phyloP scores from a whole-genome alignment of 208 protist genomes.

The Leishmania aethiopica region DNA sequence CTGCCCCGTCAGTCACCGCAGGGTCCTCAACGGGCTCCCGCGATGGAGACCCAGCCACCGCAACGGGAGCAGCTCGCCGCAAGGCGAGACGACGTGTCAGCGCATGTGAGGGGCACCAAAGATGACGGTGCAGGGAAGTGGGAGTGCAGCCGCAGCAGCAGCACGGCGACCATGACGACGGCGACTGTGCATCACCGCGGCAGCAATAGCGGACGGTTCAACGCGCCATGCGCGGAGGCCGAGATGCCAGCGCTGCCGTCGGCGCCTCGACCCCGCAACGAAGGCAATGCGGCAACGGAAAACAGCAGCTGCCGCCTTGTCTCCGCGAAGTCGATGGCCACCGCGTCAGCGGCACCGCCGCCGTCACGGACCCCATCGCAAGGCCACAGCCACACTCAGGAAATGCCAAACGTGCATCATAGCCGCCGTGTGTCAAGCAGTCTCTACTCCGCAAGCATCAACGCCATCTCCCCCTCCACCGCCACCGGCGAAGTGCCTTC shows the following conservation, averaged over 20 bases:
- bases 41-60: not conserved
- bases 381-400: not conserved
- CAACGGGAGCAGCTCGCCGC: not conserved
- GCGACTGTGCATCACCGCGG: not conserved
- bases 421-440: conserved; percentile 7
- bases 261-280: not conserved
- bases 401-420: not conserved
- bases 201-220: conserved; percentile 7
- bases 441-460: conserved; percentile 1
- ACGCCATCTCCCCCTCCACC: conserved; percentile 4
- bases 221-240: conserved; percentile 17
- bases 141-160: not conserved
- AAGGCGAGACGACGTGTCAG: not conserved
- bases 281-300: not conserved
- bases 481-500: conserved; percentile 8
- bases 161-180: not conserved
- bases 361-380: not conserved
- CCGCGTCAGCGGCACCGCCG: not conserved
- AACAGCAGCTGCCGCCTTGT: not conserved
- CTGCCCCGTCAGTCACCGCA: not conserved
- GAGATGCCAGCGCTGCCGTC: not conserved
- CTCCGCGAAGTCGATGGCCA: not conserved
- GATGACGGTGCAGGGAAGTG: not conserved
- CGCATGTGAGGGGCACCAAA: not conserved
- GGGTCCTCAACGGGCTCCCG: not conserved